A percentile compares a stretch with the other conserved stretches of the same genome.
phyloP scores from a whole-genome alignment of 2,329 filamentous ascomycete species.

The Aspergillus texensis region DNA sequence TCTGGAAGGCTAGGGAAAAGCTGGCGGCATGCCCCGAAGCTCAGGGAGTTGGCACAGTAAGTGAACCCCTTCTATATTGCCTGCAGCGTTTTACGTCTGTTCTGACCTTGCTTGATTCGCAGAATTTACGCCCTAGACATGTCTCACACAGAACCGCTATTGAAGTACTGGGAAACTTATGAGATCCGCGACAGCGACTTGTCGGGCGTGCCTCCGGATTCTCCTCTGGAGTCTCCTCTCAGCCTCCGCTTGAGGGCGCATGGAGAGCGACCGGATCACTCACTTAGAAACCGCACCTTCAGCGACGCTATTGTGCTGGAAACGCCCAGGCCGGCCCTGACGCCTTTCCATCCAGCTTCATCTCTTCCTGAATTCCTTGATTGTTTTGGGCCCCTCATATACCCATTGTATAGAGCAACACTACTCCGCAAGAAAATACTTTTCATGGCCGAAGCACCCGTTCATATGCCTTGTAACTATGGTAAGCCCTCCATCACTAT shows the following conservation, averaged over 20 bases:
- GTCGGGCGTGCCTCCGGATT: constrained; percentile 42
- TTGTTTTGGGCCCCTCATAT: constrained; percentile 86
- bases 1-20: constrained; percentile 82
- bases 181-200: constrained; percentile 42
- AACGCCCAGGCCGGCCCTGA: constrained; percentile 60
- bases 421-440: constrained; percentile 85
- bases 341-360: constrained; percentile 81
- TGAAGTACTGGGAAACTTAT: constrained; percentile 74
- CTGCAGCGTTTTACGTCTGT: neutral
- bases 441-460: constrained; percentile 81
- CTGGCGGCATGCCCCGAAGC: constrained; percentile 79
- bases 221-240: constrained; percentile 56
- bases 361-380: constrained; percentile 77
- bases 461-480: constrained; percentile 84
- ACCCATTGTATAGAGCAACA: constrained; percentile 85
- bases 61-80: constrained; percentile 13
- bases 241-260: constrained; percentile 55
- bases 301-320: constrained; percentile 47
- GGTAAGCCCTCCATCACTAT: constrained; percentile 56
- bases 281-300: constrained; percentile 40
- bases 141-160: constrained; percentile 64
- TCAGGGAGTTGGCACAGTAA: constrained; percentile 75
- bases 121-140: constrained; percentile 65
- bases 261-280: constrained; percentile 45
- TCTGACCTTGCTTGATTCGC: constrained; percentile 15